Conservation (phyloP, 805 yeast species). For the Diddensiella caesifluorescens region DNA sequence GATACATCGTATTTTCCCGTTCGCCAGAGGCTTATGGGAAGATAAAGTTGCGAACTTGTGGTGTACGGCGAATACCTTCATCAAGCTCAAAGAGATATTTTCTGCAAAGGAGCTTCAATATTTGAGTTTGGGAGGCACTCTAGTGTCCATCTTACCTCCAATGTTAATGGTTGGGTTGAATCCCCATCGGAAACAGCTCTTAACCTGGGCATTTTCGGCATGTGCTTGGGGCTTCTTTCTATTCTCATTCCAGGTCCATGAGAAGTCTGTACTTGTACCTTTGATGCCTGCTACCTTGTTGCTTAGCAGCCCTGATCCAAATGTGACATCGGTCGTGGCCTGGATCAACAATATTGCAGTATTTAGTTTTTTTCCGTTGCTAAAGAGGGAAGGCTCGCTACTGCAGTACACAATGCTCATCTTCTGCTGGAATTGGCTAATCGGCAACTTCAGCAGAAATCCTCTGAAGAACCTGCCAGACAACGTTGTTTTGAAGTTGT, state of each 20-base stretch:
- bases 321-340: conserved; percentile 63
- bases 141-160: conserved; percentile 50
- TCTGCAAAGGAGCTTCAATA: conserved; percentile 53
- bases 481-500: conserved; percentile 43
- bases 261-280: conserved; percentile 85
- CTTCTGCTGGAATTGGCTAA: conserved; percentile 69
- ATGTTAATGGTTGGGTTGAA: conserved; percentile 45
- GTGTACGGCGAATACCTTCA: conserved; percentile 82
- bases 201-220: conserved; percentile 72
- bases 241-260: conserved; percentile 95
- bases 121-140: conserved; percentile 37
- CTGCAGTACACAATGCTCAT: conserved; percentile 66
- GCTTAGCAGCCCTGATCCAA: conserved; percentile 45
- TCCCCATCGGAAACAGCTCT: conserved; percentile 42
- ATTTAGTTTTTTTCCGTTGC: conserved; percentile 83
- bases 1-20: conserved; percentile 75
- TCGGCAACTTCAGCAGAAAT: conserved; percentile 46
- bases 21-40: conserved; percentile 88
- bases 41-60: conserved; percentile 97
- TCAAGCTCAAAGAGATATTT: conserved; percentile 62
- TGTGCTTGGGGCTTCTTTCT: conserved; percentile 84
- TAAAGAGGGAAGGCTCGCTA: conserved; percentile 65
- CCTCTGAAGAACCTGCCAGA: conserved; percentile 40
- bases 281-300: conserved; percentile 76
- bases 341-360: conserved; percentile 85